Evolutionary conservation across 192 early-diverging fungal species (phyloP).

Genomic region (Backusella australiensis): DNA sequence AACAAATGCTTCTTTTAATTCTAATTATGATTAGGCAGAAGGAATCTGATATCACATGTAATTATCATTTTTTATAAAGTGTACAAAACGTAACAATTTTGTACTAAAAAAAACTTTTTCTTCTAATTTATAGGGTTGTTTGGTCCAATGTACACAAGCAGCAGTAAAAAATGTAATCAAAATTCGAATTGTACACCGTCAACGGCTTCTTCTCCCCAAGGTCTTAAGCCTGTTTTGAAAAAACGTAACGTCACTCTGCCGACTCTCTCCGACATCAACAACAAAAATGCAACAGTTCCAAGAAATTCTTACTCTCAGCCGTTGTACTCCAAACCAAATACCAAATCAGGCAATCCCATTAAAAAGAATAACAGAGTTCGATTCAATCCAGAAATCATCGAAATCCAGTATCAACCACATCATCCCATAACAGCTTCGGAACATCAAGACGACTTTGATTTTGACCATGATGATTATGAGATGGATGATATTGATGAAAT

Average conservation of each 20-base stretch:
- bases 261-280: constrained; percentile 6
- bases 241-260: constrained; percentile 18
- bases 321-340: not conserved
- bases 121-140: constrained; percentile 15
- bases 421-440: constrained; percentile 5
- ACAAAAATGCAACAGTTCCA: not conserved
- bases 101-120: not conserved
- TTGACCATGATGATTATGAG: not conserved
- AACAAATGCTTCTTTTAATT: not conserved
- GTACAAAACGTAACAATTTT: not conserved
- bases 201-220: not conserved
- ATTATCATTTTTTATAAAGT: not conserved
- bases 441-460: not conserved
- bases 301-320: not conserved
- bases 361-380: constrained; percentile 3
- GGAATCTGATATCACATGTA: constrained; percentile 43
- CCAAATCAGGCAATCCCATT: not conserved
- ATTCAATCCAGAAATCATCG: constrained; percentile 24
- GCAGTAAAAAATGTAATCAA: not conserved
- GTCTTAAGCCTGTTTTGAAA: constrained; percentile 17
- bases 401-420: constrained; percentile 24
- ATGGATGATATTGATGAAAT: constrained; percentile 8
- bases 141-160: constrained; percentile 24
- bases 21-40: constrained; percentile 35
- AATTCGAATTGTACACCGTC: not conserved